Evolutionary conservation across 2,329 filamentous ascomycete genomes (phyloP), one percentile per base, ranked within the genome.

Genomic region (Chrysoporthe puriensis): DNA sequence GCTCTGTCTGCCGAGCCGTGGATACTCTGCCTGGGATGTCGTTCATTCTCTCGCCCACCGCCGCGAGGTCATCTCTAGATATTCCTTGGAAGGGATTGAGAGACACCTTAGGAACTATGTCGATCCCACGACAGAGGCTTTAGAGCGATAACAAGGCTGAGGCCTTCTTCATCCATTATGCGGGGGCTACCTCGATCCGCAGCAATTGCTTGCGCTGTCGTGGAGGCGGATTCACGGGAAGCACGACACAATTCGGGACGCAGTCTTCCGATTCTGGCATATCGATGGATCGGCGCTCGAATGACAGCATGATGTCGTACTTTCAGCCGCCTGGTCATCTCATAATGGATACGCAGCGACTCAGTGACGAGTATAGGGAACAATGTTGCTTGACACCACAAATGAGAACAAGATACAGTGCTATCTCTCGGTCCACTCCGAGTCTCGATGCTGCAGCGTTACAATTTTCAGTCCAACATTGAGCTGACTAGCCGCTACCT

Each of bases 351-450:
- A 43, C 16, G n/a, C 32, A 42, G 46, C n/a, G n/a, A 56, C 61
- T 50, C 14, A 42, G 40, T 54, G 34, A 43, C 18, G 34, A n/a
- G 16, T 46, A 34, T 54, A 50, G 42, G 40, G 46, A 42, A n/a
- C 44, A 36, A n/a, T 21, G n/a, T 16, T 63, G 48, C n/a, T 36
- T 63, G 48, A 48, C 43, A 63, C 40, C 34, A 63, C 36, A 52
- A 56, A 63, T 63, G 61, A 42, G 34, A 63, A 32, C 46, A 56
- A 42, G 40, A 43, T 63, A 5, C 44, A 36, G 26, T 48, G 21
- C 21, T 48, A 48, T 34, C 21, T 0, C 16, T 26, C 11, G 5
- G 7, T 34, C 9, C 36, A 16, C 14, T 36, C 21, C 60, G 14
- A 11, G 7, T 61, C 58, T 32, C 26, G 32, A 6, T n/a, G 9